A percentile compares a stretch with the other conserved stretches of the same genome.
phyloP scores from a whole-genome alignment of 371 early-diverging fungal genomes.

The Syncephalastrum monosporum region DNA sequence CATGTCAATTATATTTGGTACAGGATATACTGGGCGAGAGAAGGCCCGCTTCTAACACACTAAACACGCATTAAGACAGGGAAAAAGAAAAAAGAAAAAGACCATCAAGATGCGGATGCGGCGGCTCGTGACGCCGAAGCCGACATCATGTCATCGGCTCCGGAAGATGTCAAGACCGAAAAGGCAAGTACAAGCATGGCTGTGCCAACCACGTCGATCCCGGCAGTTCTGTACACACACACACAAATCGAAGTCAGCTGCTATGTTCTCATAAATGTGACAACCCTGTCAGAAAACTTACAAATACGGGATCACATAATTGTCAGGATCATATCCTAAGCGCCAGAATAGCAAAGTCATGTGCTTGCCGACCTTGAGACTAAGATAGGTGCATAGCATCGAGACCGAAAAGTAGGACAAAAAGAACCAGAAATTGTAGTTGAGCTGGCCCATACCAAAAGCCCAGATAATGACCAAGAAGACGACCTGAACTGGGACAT shows the following conservation, averaged over 20 bases:
- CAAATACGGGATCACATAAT: constrained; percentile 80
- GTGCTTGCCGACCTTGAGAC: constrained; percentile 48
- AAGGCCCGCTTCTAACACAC: too few relatives aligned
- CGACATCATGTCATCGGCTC: constrained; percentile 32
- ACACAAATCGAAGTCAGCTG: constrained; percentile 1
- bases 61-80: too few relatives aligned
- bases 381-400: constrained; percentile 41
- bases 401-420: constrained; percentile 38
- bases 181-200: constrained; percentile 49
- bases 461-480: constrained; percentile 62
- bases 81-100: too few relatives aligned
- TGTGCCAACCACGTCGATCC: constrained; percentile 59
- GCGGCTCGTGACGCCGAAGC: too few relatives aligned
- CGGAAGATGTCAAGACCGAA: constrained; percentile 28
- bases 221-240: constrained; percentile 49
- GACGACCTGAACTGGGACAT: constrained; percentile 69
- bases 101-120: too few relatives aligned
- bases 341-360: constrained; percentile 64
- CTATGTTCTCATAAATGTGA: constrained; percentile 42
- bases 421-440: constrained; percentile 43
- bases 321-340: constrained; percentile 76
- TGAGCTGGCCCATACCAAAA: constrained; percentile 53
- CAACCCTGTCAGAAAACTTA: constrained; percentile 34
- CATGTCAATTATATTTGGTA: too few relatives aligned
- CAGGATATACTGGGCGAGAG: too few relatives aligned